Base-by-base conservation (phyloP, 202 grass and related monocot genomes). In the Thinopyrum obtusiflorum region DNA sequence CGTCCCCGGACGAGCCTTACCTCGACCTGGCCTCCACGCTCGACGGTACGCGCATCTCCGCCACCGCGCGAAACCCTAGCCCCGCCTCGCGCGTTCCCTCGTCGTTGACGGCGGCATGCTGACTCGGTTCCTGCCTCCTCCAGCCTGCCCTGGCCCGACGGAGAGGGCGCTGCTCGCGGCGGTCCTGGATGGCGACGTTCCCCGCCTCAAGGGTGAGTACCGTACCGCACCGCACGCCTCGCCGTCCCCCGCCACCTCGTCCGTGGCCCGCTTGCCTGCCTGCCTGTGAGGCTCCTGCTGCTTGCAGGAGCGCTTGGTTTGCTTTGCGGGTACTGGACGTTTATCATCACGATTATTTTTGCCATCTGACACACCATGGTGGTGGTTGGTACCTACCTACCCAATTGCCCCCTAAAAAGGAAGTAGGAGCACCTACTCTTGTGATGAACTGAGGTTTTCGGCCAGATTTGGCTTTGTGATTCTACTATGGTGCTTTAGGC, bases 151-250 rank as follows among this genome's bases (percentile, higher is more conserved):
- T 24, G 70, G 40, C 24, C 26, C 40, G 70, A 47, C 24, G 40
- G 70, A 73, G 70, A 73, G 70, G 13, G 14, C 6, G 13, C 44
- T 73, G 14, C 70, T 73, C 23, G 23, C 15, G 39, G 70, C 24
- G 39, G 39, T 73, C 39, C 0, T 73, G 0, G 70, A 73, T 4
- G 39, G 26, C 40, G 70, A 73, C 23, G 70, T 73, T 18, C 70
- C 23, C 70, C 70, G 70, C 40, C 39, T 73, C 70, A 73, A 73
- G 70, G 70, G 70, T 73, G 69, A 44, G 69, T 47, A 17, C 37
- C 39, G 69, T 26, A 15, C 69, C 39, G 40, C 40, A 42, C 40
- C 17, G 51, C 51, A 55, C 17, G 51, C 51, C 51, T 53, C 49
- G 49, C 4, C 49, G 49, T 0, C 49, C 5, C 14, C 49, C 49